Base-by-base conservation (phyloP, 2,329 filamentous ascomycete species). In the Microsporum audouinii region DNA sequence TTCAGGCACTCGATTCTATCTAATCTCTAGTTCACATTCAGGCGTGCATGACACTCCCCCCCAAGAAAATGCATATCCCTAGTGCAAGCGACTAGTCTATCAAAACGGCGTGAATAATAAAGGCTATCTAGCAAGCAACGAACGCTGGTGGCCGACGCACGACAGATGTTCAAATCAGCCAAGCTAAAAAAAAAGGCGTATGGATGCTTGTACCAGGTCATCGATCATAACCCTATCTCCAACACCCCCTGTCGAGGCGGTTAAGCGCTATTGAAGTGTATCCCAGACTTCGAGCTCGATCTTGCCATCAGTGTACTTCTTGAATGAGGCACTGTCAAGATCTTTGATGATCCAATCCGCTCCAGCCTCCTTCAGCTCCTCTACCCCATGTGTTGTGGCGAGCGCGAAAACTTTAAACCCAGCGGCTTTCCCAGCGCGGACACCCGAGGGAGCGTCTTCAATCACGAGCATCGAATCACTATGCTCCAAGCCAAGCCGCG, bases 261-360 rank as follows among this genome's bases (percentile, higher is more conserved):
- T 29, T 56, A 47, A 55, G 23, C 45, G 47, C 51, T 71, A 73
- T 68, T 74, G 71, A 60, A 73, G 71, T 4, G 83, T 83, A 72
- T 89, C 79, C 62, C 74, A 77, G 66, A 95, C 83, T 76, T 89
- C 84, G 65, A 95, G 73, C 65, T 81, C 83, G 60, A 88, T 80
- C 65, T 75, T 76, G n/a, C 83, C 84, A 58, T 78, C 80, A 63
- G 79, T 77, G 65, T 75, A 76, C 59, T 81, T 78, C 68, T 77
- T 76, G 60, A 95, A 76, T 67, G 75, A 83, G 64, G 95, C 83
- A 65, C 88, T 91, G 61, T 80, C 78, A 76, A 96, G 79, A 75
- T 96, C 89, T 73, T 80, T 79, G 61, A 96, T 86, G 58, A 96
- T 84, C 86, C 88, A 95, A 77, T 96, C 90, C 51, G 91, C 89